A percentile compares a stretch with the other conserved stretches of the same genome.
phyloP scores from a whole-genome alignment of 129 eudicot species.

The Rutidosis leptorrhynchoides region DNA sequence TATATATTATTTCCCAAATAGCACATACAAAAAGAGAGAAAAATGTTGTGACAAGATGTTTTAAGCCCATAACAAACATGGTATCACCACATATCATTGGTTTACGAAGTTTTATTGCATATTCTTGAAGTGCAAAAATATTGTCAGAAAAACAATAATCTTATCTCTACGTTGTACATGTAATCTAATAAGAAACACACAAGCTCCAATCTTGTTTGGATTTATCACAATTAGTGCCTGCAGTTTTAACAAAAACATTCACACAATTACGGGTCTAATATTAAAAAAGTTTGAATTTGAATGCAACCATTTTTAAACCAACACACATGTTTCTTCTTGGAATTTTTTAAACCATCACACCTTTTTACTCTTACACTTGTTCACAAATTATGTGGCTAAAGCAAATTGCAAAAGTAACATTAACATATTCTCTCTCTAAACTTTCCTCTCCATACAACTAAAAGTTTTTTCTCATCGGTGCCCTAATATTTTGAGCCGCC shows the following conservation, averaged over 20 bases:
- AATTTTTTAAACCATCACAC: too few species aligned
- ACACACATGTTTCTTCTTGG: slow-evolving; percentile 76
- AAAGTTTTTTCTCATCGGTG: too few species aligned
- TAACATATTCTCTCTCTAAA: too few species aligned
- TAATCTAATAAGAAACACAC: slow-evolving; percentile 83
- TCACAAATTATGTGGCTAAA: too few species aligned
- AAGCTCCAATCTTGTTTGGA: slow-evolving; percentile 92
- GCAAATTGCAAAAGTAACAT: too few species aligned
- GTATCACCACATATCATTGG: slow-evolving; percentile 98
- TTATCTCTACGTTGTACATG: slow-evolving; percentile 96
- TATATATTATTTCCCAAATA: not conserved
- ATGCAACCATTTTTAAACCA: slow-evolving; percentile 11
- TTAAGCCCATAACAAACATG: slow-evolving; percentile 42
- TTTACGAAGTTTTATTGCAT: slow-evolving; percentile 80
- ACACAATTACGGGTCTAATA: not conserved
- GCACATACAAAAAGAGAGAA: slow-evolving; percentile 15
- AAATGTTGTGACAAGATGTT: not conserved
- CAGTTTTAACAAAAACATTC: slow-evolving; percentile 1
- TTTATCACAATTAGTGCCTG: slow-evolving; percentile 97
- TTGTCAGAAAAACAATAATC: slow-evolving; percentile 91
- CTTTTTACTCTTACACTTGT: too few species aligned
- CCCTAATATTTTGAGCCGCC: too few species aligned
- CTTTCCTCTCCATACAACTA: too few species aligned
- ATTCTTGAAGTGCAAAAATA: slow-evolving; percentile 88
- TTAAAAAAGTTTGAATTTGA: not conserved